Conservation (phyloP, 169 alveolate species). For the Pseudocohnilembus persalinus region DNA sequence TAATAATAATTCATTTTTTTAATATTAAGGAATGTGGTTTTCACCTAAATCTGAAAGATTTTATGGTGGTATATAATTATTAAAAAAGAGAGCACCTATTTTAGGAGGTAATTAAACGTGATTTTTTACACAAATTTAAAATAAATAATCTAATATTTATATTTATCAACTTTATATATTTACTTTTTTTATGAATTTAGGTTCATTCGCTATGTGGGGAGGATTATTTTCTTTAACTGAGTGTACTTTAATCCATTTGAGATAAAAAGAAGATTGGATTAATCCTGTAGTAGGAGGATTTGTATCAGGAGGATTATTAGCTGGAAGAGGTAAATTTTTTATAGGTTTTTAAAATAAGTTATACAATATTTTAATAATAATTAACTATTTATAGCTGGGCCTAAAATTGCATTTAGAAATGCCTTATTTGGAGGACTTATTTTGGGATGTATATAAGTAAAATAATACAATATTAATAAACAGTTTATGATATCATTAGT, state of each 20-base stretch:
- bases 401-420: slow-evolving; percentile 54
- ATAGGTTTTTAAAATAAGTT: too few relatives aligned
- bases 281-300: slow-evolving; percentile 69
- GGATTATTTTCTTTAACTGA: slow-evolving; percentile 64
- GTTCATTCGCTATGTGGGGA: slow-evolving; percentile 82
- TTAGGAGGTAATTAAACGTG: slow-evolving; percentile 72
- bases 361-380: not conserved
- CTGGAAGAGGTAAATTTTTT: slow-evolving; percentile 46
- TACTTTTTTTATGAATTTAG: slow-evolving; percentile 9
- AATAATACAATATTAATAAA: not conserved
- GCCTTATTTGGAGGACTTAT: slow-evolving; percentile 58
- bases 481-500: not conserved
- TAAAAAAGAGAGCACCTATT: slow-evolving; percentile 77
- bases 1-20: not conserved
- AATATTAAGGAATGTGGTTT: slow-evolving; percentile 50
- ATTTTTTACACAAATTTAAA: too few relatives aligned
- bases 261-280: slow-evolving; percentile 64
- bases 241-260: slow-evolving; percentile 56
- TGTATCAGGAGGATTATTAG: slow-evolving; percentile 75
- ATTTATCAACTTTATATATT: not conserved
- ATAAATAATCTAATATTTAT: not conserved
- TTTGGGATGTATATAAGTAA: slow-evolving; percentile 46
- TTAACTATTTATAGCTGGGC: slow-evolving; percentile 29
- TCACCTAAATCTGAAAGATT: slow-evolving; percentile 73
- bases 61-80: slow-evolving; percentile 59